Conservation (phyloP, 257 asterid species). For the Voacanga thouarsii region DNA sequence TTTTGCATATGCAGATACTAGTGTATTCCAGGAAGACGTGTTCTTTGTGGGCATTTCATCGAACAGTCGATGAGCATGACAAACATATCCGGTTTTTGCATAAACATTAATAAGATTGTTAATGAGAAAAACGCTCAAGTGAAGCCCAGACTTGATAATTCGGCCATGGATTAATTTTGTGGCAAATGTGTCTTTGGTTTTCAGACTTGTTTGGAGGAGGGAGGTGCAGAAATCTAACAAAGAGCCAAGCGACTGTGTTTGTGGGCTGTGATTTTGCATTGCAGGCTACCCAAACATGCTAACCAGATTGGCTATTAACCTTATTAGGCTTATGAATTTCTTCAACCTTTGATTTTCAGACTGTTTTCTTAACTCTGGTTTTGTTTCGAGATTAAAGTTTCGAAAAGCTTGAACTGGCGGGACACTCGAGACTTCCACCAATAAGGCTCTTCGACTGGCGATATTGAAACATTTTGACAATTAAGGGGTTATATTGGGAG, state of each 20-base stretch:
- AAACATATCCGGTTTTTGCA: slow-evolving; percentile 46
- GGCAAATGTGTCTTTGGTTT: slow-evolving; percentile 35
- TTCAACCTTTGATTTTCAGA: too few relatives aligned
- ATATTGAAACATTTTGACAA: neutral
- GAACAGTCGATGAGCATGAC: slow-evolving; percentile 58
- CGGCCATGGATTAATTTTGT: slow-evolving; percentile 50
- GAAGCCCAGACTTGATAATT: slow-evolving; percentile 54
- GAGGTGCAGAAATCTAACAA: slow-evolving; percentile 40
- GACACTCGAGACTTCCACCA: neutral
- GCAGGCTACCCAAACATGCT: neutral
- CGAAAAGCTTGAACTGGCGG: neutral
- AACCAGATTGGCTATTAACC: neutral
- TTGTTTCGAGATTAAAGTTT: neutral
- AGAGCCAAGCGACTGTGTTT: slow-evolving; percentile 15
- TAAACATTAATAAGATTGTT: slow-evolving; percentile 65
- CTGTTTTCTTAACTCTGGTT: neutral
- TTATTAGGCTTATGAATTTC: neutral
- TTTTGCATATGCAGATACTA: slow-evolving; percentile 71
- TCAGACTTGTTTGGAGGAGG: slow-evolving; percentile 62
- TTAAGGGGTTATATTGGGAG: too few relatives aligned
- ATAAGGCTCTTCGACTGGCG: too few relatives aligned
- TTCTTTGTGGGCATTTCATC: slow-evolving; percentile 66
- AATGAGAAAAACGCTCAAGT: slow-evolving; percentile 54
- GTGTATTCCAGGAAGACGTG: slow-evolving; percentile 67
- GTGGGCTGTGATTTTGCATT: slow-evolving; percentile 10